Base-by-base conservation (phyloP, 176 grass and related monocot species). In the Lolium rigidum region DNA sequence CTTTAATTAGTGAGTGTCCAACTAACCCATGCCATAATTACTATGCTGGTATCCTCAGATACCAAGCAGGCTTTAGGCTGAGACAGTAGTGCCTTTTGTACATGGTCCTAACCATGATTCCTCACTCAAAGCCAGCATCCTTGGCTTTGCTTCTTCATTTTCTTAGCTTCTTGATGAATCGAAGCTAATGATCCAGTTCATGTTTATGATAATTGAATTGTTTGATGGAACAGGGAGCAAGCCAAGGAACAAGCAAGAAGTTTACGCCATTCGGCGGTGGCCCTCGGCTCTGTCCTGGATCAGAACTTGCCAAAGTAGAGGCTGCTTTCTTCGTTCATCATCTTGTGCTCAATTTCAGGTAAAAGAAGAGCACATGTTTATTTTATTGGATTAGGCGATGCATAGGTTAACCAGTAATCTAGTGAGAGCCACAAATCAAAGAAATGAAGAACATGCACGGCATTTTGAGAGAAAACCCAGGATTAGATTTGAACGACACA, bases 321-420 rank as follows among this genome's bases (percentile, higher is more conserved):
- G 84, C 88, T 90, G 94, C 94, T 88, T 94, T 97, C 88, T 97
- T 97, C 71, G 83, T 97, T 28, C 94, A 97, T 70, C 90, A 94
- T 81, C 90, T 97, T 87, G 92, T 94, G 26, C 92, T 92, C 87
- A 97, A 94, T 62, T 97, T 90, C 81, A 97, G 94, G 94, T 97
- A 92, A 81, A 83, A 47, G 7, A 58, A 52, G 76, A 71, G 61
- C 46, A 2, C 3, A 49, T 64, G 17, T 77, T 52, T 62, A 21
- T 80, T 48, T 71, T 74, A 57, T 6, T 17, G 15, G 6, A 83
- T 56, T 76, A 26, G 37, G 67, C 17, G 51, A 57, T 39, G 25
- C 31, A 35, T 35, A 35, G 26, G 5, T 43, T 58, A 57, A 24
- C 7, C 0, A 25, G 24, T 38, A 10, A 6, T 48, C 3, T 43